Evolutionary conservation across 768 basidiomycete species (phyloP).

Genomic region (Phlebiopsis gigantea): DNA sequence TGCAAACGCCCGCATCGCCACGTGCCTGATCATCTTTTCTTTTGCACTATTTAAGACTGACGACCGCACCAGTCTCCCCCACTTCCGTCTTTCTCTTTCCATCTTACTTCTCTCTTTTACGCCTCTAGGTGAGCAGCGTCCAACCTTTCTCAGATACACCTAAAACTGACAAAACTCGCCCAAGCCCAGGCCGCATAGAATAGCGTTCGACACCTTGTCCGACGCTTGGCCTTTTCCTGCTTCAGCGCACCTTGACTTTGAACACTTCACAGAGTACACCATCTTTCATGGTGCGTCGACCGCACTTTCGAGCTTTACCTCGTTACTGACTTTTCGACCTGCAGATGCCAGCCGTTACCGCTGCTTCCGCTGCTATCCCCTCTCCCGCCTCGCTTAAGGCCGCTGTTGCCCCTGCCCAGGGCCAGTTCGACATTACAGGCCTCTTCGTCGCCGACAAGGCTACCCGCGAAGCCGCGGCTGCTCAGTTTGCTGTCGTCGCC

Average conservation of each 20-base stretch:
- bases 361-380: slow-evolving; percentile 51
- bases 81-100: slow-evolving; percentile 23
- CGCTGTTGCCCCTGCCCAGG: slow-evolving; percentile 44
- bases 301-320: neutral
- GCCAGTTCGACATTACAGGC: slow-evolving; percentile 63
- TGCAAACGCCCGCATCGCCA: slow-evolving; percentile 10
- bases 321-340: neutral
- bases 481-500: slow-evolving; percentile 62
- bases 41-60: slow-evolving; percentile 24
- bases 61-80: slow-evolving; percentile 24
- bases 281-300: slow-evolving; percentile 22
- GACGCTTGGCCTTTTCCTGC: slow-evolving; percentile 33
- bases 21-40: slow-evolving; percentile 20
- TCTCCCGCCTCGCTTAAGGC: slow-evolving; percentile 72
- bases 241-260: slow-evolving; percentile 24
- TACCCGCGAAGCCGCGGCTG: slow-evolving; percentile 65
- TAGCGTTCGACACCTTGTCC: slow-evolving; percentile 67
- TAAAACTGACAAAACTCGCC: slow-evolving; percentile 9
- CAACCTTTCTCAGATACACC: neutral
- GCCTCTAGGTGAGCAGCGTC: slow-evolving; percentile 25
- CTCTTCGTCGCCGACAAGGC: slow-evolving; percentile 87
- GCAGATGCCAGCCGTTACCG: slow-evolving; percentile 79
- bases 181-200: slow-evolving; percentile 36
- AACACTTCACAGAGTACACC: slow-evolving; percentile 17
- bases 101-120: slow-evolving; percentile 29